Evolutionary conservation across 1,284 basidiomycete genomes (phyloP).

Genomic region (Melampsora americana): DNA sequence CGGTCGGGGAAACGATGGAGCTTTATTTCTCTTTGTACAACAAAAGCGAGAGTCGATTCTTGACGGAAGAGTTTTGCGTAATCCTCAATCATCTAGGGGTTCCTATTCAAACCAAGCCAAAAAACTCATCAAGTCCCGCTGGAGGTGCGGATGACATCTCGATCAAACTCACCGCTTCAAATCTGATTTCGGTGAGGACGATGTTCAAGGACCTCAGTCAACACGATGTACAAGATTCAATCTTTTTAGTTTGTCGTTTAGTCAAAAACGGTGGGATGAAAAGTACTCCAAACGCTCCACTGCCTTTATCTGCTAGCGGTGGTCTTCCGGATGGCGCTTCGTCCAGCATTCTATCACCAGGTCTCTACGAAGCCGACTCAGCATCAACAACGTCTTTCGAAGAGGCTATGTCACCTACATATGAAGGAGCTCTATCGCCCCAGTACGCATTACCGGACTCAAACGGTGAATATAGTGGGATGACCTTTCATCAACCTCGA

Average conservation of each 20-base stretch:
- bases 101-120: slow-evolving; percentile 58
- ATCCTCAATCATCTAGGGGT: slow-evolving; percentile 88
- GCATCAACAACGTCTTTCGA: slow-evolving; percentile 41
- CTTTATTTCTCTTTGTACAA: slow-evolving; percentile 92
- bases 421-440: slow-evolving; percentile 14
- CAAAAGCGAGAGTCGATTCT: slow-evolving; percentile 72
- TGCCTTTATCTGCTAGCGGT: neutral
- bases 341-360: slow-evolving; percentile 14
- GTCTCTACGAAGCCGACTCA: slow-evolving; percentile 20
- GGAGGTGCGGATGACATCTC: neutral
- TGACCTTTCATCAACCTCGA: slow-evolving; percentile 45
- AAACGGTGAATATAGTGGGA: slow-evolving; percentile 36
- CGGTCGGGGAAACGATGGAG: slow-evolving; percentile 84
- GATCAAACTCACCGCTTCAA: neutral
- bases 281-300: neutral
- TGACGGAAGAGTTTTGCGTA: slow-evolving; percentile 90
- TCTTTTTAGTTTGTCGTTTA: slow-evolving; percentile 84
- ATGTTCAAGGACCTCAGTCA: slow-evolving; percentile 83
- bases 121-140: neutral
- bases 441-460: slow-evolving; percentile 14
- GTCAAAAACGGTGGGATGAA: slow-evolving; percentile 68
- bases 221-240: slow-evolving; percentile 75
- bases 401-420: slow-evolving; percentile 19
- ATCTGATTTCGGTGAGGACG: slow-evolving; percentile 65
- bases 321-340: neutral